These are phyloP conservation scores for Balansia obtecta DNA, from an alignment of 2,329 filamentous ascomycete species.

Conservation along the genomic window DNA sequence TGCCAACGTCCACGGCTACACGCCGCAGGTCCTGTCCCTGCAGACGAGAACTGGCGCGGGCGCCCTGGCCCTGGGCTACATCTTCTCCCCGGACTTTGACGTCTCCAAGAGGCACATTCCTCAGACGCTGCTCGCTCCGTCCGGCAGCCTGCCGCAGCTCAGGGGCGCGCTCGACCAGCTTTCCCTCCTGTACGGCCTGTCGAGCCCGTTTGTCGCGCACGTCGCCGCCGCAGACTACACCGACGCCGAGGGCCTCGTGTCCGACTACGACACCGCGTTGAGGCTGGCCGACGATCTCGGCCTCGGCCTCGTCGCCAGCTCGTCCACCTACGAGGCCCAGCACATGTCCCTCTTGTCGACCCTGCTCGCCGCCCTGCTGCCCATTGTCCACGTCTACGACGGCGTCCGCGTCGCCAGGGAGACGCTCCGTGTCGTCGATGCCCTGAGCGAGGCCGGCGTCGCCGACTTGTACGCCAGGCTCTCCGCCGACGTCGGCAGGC, in stretches of 20 bases:
- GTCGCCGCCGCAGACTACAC: slow-evolving; percentile 84
- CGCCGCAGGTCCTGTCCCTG: slow-evolving; percentile 65
- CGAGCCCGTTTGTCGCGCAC: slow-evolving; percentile 87
- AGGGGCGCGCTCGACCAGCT: slow-evolving; percentile 83
- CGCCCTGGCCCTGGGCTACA: slow-evolving; percentile 84
- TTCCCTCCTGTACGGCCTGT: slow-evolving; percentile 78
- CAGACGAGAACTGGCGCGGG: slow-evolving; percentile 85
- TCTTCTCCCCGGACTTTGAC: slow-evolving; percentile 96
- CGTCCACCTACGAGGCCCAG: slow-evolving; percentile 81
- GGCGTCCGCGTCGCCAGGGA: slow-evolving; percentile 74
- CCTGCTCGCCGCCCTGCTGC: slow-evolving; percentile 62
- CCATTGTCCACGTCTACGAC: slow-evolving; percentile 82
- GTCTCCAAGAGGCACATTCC: slow-evolving; percentile 81
- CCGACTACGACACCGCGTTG: slow-evolving; percentile 76
- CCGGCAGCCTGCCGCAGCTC: slow-evolving; percentile 67
- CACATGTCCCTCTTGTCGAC: slow-evolving; percentile 91
- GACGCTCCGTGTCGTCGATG: slow-evolving; percentile 70
- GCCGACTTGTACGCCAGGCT: slow-evolving; percentile 57
- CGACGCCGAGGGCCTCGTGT: slow-evolving; percentile 55
- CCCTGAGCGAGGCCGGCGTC: slow-evolving; percentile 60
- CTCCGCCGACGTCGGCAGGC: slow-evolving; percentile 44
- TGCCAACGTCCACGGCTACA: slow-evolving; percentile 70
- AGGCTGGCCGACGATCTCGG: slow-evolving; percentile 81
- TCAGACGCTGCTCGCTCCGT: slow-evolving; percentile 80
- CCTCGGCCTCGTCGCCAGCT: slow-evolving; percentile 71